phyloP scores from a whole-genome alignment of 805 yeast species.

The Maudiozyma turicensis region DNA sequence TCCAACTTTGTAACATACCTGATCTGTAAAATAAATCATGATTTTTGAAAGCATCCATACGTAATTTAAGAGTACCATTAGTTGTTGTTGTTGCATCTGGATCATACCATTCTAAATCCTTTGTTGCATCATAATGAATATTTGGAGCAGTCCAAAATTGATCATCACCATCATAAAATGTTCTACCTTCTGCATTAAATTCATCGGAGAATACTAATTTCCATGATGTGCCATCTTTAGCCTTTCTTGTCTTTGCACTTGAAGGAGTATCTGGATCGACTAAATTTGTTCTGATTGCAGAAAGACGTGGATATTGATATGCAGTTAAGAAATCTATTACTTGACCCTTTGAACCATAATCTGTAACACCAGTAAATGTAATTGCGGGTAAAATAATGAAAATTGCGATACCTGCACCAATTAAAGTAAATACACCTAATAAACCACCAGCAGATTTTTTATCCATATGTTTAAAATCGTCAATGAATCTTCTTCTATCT shows the following conservation, averaged over 20 bases:
- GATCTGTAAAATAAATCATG: slow-evolving; percentile 76
- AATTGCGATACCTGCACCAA: slow-evolving; percentile 53
- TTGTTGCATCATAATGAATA: slow-evolving; percentile 75
- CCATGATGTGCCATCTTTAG: slow-evolving; percentile 60
- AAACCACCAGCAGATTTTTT: slow-evolving; percentile 52
- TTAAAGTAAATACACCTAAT: slow-evolving; percentile 47
- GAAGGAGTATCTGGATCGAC: slow-evolving; percentile 57
- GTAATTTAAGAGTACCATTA: slow-evolving; percentile 58
- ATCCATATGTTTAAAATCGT: slow-evolving; percentile 61
- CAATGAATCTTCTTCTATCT: slow-evolving; percentile 56
- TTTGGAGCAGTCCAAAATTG: slow-evolving; percentile 85
- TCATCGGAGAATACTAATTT: slow-evolving; percentile 80
- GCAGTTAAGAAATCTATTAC: slow-evolving; percentile 35
- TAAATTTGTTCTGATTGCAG: slow-evolving; percentile 42
- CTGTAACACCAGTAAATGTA: slow-evolving; percentile 65
- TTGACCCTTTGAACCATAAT: slow-evolving; percentile 9
- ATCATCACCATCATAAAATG: slow-evolving; percentile 84
- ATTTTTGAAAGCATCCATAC: slow-evolving; percentile 74
- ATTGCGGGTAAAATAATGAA: slow-evolving; percentile 76
- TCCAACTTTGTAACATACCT: slow-evolving; percentile 91
- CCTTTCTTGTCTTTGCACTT: slow-evolving; percentile 38
- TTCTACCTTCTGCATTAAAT: slow-evolving; percentile 80
- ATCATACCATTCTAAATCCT: slow-evolving; percentile 88
- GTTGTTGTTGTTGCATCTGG: slow-evolving; percentile 80
- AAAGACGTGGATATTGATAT: slow-evolving; percentile 41